phyloP scores from a whole-genome alignment of 129 eudicot species.

The Sambucus nigra region DNA sequence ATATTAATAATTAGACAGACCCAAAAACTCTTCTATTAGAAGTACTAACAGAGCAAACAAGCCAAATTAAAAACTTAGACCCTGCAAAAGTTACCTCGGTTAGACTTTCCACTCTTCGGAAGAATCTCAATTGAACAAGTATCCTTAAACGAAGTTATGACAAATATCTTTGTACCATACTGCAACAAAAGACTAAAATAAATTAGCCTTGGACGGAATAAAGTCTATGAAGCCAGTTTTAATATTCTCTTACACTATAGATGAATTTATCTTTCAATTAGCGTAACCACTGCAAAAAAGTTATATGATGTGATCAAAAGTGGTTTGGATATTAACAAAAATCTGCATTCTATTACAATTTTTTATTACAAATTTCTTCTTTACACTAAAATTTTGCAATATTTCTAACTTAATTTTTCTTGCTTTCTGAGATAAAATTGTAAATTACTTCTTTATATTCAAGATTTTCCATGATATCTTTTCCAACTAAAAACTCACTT shows the following conservation, averaged over 20 bases:
- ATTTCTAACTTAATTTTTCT: too few relatives aligned
- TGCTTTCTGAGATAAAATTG: too few relatives aligned
- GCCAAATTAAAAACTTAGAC: not conserved
- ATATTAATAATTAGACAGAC: not conserved
- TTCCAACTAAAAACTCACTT: too few relatives aligned
- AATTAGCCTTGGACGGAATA: not conserved
- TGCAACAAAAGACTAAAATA: slow-evolving; percentile 23
- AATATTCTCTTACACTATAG: not conserved
- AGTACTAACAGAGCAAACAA: not conserved
- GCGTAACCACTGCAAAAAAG: not conserved
- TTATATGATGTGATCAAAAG: too few relatives aligned
- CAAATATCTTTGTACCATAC: slow-evolving; percentile 68
- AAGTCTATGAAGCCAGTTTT: not conserved
- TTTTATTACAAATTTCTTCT: too few relatives aligned
- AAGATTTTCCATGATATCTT: too few relatives aligned
- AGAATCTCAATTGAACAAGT: slow-evolving; percentile 76
- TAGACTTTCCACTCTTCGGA: slow-evolving; percentile 60
- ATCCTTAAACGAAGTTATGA: slow-evolving; percentile 67
- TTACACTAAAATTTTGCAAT: too few relatives aligned
- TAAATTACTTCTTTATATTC: too few relatives aligned
- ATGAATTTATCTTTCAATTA: not conserved
- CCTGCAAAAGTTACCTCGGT: slow-evolving; percentile 37
- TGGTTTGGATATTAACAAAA: too few relatives aligned
- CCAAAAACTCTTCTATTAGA: not conserved
- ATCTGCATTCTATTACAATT: too few relatives aligned